These are phyloP conservation scores for Phlebopus sp. DNA, from an alignment of 1,284 basidiomycete genomes.

Conservation along the genomic window DNA sequence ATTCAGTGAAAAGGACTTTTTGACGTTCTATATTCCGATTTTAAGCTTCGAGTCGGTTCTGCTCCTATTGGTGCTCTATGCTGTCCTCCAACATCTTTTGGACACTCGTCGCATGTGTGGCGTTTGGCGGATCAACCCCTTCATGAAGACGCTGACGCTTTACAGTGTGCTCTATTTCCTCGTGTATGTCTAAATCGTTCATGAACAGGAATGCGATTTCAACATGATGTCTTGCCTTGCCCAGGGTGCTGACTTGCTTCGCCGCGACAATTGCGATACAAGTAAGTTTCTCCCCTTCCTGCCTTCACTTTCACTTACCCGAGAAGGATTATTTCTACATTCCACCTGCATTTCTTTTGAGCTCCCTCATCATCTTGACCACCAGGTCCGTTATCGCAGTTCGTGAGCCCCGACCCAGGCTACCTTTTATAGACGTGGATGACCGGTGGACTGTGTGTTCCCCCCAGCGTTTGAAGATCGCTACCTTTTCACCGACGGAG, in stretches of 20 bases:
- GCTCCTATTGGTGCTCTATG: not conserved
- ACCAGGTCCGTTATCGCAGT: not conserved
- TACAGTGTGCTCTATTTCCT: slow-evolving; percentile 3
- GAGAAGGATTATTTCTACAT: not conserved
- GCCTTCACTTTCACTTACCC: not conserved
- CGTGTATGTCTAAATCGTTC: not conserved
- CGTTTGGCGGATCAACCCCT: not conserved
- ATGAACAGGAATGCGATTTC: not conserved
- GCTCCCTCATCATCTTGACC: not conserved
- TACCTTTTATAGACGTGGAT: not conserved
- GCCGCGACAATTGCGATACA: not conserved
- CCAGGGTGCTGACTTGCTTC: not conserved
- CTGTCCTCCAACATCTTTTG: not conserved
- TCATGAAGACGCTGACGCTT: not conserved
- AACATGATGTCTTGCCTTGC: not conserved
- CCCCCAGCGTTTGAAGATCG: not conserved
- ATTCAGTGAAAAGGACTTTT: not conserved
- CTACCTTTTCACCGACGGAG: not conserved
- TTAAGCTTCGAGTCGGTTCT: not conserved
- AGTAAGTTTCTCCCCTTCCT: not conserved
- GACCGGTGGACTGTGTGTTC: not conserved
- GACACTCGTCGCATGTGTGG: not conserved
- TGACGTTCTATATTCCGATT: not conserved
- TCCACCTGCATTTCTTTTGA: not conserved
- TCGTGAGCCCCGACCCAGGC: not conserved